phyloP scores from a whole-genome alignment of 345 rosid species.

The Boechera stricta region DNA sequence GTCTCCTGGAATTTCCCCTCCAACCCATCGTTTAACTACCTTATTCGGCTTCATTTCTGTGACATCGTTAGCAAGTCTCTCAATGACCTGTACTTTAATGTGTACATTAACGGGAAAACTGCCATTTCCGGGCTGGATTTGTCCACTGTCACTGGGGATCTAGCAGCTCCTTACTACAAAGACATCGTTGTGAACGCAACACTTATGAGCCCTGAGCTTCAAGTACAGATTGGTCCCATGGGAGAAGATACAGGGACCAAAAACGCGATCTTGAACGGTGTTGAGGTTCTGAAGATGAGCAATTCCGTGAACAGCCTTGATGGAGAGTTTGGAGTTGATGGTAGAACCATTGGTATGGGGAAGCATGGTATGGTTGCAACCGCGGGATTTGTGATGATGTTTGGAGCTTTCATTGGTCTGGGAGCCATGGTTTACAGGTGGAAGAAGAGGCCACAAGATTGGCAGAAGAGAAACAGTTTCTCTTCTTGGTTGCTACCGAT shows the following conservation, averaged over 20 bases:
- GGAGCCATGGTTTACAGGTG: constrained; percentile 85
- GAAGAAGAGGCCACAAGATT: constrained; percentile 85
- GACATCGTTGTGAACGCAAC: constrained; percentile 72
- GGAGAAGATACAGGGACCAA: constrained; percentile 55
- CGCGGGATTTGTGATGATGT: constrained; percentile 89
- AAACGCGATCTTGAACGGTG: constrained; percentile 74
- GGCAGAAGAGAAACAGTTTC: constrained; percentile 81
- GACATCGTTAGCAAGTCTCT: constrained; percentile 77
- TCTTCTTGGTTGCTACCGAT: constrained; percentile 87
- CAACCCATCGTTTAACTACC: constrained; percentile 58
- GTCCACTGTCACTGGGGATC: constrained; percentile 51
- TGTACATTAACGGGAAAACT: constrained; percentile 64
- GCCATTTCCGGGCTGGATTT: constrained; percentile 75
- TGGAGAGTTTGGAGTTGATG: constrained; percentile 79
- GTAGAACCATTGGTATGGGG: constrained; percentile 42
- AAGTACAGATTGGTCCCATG: constrained; percentile 68
- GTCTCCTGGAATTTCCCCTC: constrained; percentile 71
- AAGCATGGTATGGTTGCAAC: constrained; percentile 62
- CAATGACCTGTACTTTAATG: constrained; percentile 75
- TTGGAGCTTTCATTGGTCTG: constrained; percentile 80
- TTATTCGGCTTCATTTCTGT: constrained; percentile 76
- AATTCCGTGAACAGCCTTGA: constrained; percentile 72
- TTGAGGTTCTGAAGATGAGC: constrained; percentile 81
- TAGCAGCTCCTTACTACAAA: constrained; percentile 66
- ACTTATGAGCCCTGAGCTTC: constrained; percentile 52